Percentiles rank a stretch among this genome's conserved stretches.
Conservation (phyloP, 495 filamentous ascomycete species). For the Jackrogersella multiformis region DNA sequence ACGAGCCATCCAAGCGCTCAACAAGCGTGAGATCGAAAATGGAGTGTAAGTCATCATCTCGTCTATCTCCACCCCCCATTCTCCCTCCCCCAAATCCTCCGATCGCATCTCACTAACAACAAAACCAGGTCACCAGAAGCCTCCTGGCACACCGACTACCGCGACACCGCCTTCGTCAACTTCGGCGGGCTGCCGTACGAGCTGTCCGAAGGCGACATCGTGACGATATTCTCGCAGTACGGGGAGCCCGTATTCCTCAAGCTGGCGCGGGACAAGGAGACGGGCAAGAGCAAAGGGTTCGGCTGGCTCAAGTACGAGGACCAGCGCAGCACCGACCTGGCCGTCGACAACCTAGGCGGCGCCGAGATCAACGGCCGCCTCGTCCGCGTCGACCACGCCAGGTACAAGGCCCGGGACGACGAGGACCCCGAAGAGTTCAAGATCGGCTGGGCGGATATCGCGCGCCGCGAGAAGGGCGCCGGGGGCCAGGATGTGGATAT, state of each 20-base stretch:
- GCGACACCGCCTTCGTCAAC: slow-evolving; percentile 96
- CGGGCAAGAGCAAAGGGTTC: slow-evolving; percentile 92
- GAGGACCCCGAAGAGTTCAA: slow-evolving; percentile 74
- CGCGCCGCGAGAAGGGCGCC: slow-evolving; percentile 47
- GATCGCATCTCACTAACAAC: slow-evolving; percentile 11
- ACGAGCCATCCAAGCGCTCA: slow-evolving; percentile 88
- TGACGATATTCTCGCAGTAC: slow-evolving; percentile 97
- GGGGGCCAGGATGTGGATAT: slow-evolving; percentile 49
- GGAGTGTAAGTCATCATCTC: slow-evolving; percentile 65
- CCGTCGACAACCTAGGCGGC: slow-evolving; percentile 94
- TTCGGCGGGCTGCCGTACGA: slow-evolving; percentile 95
- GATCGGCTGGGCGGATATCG: slow-evolving; percentile 58
- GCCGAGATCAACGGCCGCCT: slow-evolving; percentile 81
- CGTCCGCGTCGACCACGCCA: slow-evolving; percentile 88
- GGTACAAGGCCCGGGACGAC: slow-evolving; percentile 88
- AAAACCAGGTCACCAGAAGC: slow-evolving; percentile 72
- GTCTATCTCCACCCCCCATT: no score
- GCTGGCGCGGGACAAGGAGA: slow-evolving; percentile 91
- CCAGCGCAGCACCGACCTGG: slow-evolving; percentile 93
- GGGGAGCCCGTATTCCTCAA: slow-evolving; percentile 94
- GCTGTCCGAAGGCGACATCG: slow-evolving; percentile 92
- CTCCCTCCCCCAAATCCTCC: neutral
- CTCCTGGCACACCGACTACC: slow-evolving; percentile 98
- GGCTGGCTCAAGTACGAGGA: slow-evolving; percentile 98
- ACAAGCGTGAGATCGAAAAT: slow-evolving; percentile 93